Conservation (phyloP, 805 yeast species). For the Starmera pachycereana region DNA sequence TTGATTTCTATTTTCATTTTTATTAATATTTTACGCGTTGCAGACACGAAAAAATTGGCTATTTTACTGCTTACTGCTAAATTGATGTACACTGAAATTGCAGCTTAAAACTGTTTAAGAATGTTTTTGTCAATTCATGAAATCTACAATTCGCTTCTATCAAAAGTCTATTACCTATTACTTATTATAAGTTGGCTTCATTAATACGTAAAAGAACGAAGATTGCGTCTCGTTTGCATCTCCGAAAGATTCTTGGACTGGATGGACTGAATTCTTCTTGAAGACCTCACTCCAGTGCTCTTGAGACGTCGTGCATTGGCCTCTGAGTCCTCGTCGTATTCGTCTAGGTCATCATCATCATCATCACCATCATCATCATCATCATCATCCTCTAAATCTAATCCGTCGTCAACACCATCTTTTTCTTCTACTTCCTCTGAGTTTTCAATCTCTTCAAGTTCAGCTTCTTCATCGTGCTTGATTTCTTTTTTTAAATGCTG, state of each 20-base stretch:
- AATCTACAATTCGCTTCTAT: too few relatives aligned
- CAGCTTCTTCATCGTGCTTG: slow-evolving; percentile 8
- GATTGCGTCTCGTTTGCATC: slow-evolving; percentile 13
- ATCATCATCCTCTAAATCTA: slow-evolving; percentile 5
- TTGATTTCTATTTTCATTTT: too few relatives aligned
- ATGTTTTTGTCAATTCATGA: too few relatives aligned
- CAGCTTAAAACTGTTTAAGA: too few relatives aligned
- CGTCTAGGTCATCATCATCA: slow-evolving; percentile 11
- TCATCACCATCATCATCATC: slow-evolving; percentile 14
- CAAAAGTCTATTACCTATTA: too few relatives aligned
- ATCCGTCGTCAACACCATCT: slow-evolving; percentile 18
- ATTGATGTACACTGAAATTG: too few relatives aligned
- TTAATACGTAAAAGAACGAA: slow-evolving; percentile 7
- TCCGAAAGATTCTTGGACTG: slow-evolving; percentile 15
- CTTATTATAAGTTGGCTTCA: too few relatives aligned
- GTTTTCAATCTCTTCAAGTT: slow-evolving; percentile 6
- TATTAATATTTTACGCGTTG: too few relatives aligned
- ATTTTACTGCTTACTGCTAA: too few relatives aligned
- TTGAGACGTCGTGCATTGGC: slow-evolving; percentile 14
- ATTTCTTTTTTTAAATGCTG: neutral
- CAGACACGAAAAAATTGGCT: too few relatives aligned
- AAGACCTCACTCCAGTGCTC: slow-evolving; percentile 8
- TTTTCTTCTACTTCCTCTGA: slow-evolving; percentile 4
- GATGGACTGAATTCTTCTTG: slow-evolving; percentile 14
- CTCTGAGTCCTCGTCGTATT: neutral